A percentile compares a stretch with the other conserved stretches of the same genome.
These are phyloP conservation scores for Ceratocystis huliohia DNA, from an alignment of 2,329 filamentous ascomycete genomes.

Conservation along the genomic window DNA sequence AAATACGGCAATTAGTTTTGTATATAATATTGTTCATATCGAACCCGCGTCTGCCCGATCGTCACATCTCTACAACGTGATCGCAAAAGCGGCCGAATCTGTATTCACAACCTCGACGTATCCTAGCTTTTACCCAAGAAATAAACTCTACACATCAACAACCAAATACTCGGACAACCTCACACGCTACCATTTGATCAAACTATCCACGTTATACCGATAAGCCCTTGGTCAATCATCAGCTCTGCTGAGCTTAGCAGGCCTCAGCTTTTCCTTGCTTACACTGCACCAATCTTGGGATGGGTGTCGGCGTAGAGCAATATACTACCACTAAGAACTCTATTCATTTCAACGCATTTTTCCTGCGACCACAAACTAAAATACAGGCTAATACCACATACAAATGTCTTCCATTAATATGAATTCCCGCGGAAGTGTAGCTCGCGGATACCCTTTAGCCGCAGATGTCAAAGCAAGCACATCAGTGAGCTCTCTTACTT, in stretches of 20 bases:
- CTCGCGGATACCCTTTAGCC: neutral
- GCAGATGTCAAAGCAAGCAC: neutral
- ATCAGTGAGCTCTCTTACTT: conserved; percentile 2
- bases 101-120: neutral
- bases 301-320: too few relatives aligned
- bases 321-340: too few relatives aligned
- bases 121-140: neutral
- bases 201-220: neutral
- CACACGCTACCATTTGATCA: too few relatives aligned
- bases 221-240: too few relatives aligned
- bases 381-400: neutral
- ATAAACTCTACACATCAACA: neutral
- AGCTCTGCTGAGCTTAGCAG: too few relatives aligned
- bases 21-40: neutral
- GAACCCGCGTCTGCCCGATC: neutral
- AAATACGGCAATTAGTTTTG: neutral
- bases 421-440: neutral
- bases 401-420: neutral
- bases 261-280: too few relatives aligned
- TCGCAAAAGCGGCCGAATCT: too few relatives aligned
- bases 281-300: too few relatives aligned
- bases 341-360: neutral
- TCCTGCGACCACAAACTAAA: too few relatives aligned
- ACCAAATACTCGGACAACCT: neutral
- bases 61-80: neutral